phyloP scores from a whole-genome alignment of 441 rosid species.

The Dalechampia spathulata region DNA sequence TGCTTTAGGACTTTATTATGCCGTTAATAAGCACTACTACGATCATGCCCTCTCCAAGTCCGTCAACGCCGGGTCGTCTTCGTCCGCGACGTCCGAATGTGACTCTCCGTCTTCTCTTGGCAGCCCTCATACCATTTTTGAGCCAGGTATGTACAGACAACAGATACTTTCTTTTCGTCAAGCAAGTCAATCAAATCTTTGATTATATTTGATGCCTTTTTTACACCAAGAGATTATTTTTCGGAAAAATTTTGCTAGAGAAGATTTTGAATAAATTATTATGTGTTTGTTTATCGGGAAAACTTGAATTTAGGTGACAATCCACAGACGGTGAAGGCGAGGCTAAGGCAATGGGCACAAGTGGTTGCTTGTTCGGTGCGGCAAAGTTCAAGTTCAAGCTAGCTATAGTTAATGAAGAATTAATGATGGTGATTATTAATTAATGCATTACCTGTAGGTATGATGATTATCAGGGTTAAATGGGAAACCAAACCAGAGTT shows the following conservation, averaged over 20 bases:
- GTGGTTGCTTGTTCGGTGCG: constrained; percentile 83
- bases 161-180: background rate
- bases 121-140: constrained; percentile 38
- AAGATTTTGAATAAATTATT: background rate
- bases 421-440: background rate
- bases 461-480: background rate
- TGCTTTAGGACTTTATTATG: constrained; percentile 68
- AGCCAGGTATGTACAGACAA: constrained; percentile 34
- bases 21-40: constrained; percentile 58
- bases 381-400: constrained; percentile 42
- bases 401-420: background rate
- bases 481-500: constrained; percentile 15
- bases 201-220: too few species aligned
- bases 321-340: constrained; percentile 64
- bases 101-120: constrained; percentile 36
- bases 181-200: too few species aligned
- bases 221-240: too few species aligned
- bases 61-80: constrained; percentile 33
- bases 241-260: too few species aligned
- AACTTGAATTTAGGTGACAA: constrained; percentile 41
- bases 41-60: constrained; percentile 33
- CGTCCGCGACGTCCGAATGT: constrained; percentile 43
- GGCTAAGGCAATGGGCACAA: constrained; percentile 83
- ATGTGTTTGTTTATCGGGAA: constrained; percentile 15
- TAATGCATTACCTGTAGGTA: background rate